Base-by-base conservation (phyloP, 176 grass and related monocot species). In the Panicum miliaceum region DNA sequence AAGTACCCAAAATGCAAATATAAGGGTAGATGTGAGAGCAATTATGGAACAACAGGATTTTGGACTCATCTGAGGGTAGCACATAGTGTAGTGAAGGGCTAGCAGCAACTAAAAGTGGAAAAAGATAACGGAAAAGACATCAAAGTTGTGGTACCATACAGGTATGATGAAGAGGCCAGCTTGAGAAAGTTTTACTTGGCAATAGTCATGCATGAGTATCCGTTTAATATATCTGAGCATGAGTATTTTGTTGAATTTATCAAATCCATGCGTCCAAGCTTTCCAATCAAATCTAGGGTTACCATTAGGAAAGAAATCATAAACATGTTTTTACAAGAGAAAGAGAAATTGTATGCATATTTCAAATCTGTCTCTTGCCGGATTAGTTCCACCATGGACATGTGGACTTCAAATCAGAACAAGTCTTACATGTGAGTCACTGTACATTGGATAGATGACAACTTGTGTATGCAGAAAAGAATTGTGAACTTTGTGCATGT, bases 161-260 rank as follows among this genome's bases (percentile, higher is more conserved):
- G 26, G 75, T 78, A 78, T 78, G 75, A 78, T 57, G 75, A 78
- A 54, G 25, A 25, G 2, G 38, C 6, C 7, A 78, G 50, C 12
- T 26, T 26, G 22, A 61, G 15, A 11, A 78, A 78, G 25, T 60
- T 78, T n/a, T 20, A 35, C 35, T 34, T 57, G 8, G 43, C 43
- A 12, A 34, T 78, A 56, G 34, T 78, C 3, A 78, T 78, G 74
- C 74, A 78, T 57, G 74, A 78, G 74, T 57, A 78, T 60, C 74
- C n/a, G 5, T 78, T 78, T 37, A 35, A 12, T 16, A 78, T 78
- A 15, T 20, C 57, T 26, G 47, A 78, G 47, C 75, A 78, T 35
- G 22, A 61, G 22, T 78, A 18, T 19, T 61, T 78, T 61, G 50
- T 78, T 26, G 51, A 78, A 6, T 78, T 61, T 4, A 56, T 53